Conservation (phyloP, 106 monocot species). For the Apostasia ramifera region DNA sequence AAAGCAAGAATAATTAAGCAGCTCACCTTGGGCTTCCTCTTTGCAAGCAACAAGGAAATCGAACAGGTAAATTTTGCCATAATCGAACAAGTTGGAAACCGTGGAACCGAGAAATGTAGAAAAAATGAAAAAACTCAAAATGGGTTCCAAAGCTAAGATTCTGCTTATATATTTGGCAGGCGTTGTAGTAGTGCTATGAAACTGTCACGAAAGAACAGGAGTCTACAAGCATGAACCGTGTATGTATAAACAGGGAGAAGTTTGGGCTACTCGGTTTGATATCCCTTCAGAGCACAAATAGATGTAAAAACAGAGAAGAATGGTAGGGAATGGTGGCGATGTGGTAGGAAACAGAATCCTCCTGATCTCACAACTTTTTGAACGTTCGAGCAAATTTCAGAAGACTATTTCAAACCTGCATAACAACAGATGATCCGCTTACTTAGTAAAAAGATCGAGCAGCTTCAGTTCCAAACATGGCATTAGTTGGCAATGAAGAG, state of each 20-base stretch:
- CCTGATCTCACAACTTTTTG: conserved; percentile 51
- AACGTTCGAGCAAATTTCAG: conserved; percentile 39
- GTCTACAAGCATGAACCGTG: background rate
- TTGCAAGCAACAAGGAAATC: conserved; percentile 29
- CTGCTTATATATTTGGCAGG: background rate
- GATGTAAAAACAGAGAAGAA: conserved; percentile 19
- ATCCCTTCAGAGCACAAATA: conserved; percentile 28
- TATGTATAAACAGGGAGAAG: background rate
- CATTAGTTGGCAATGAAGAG: no score
- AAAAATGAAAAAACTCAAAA: background rate
- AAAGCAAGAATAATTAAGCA: background rate
- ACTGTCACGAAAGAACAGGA: background rate
- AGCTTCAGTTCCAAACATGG: no score
- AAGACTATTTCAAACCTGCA: no score
- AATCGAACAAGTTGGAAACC: background rate
- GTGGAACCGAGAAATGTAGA: conserved; percentile 2
- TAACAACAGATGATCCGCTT: no score
- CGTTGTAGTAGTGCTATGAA: background rate
- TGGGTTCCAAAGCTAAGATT: background rate
- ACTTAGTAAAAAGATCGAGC: no score
- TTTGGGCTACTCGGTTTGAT: conserved; percentile 51
- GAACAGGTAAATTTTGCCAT: conserved; percentile 63
- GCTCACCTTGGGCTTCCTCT: conserved; percentile 57
- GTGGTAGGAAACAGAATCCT: conserved; percentile 20
- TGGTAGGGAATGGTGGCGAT: conserved; percentile 19